A percentile compares a stretch with the other conserved stretches of the same genome.
These are phyloP conservation scores for Tephrocybe rancida DNA, from an alignment of 768 basidiomycete genomes.

Conservation along the genomic window DNA sequence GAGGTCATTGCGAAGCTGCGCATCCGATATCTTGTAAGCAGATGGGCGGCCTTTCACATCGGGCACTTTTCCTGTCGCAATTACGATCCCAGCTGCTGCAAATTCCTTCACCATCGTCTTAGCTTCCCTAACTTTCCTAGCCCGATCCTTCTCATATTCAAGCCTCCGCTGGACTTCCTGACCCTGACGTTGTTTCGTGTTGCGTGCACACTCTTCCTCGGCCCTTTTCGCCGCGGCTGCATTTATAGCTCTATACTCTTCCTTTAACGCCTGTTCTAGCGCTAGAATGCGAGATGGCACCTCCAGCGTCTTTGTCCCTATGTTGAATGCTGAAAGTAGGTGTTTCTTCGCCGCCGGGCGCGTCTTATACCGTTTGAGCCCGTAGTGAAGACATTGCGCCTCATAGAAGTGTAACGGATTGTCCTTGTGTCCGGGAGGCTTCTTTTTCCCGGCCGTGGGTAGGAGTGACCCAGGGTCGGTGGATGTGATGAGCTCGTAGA, in stretches of 20 bases:
- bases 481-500: constrained; percentile 27
- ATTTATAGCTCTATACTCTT: constrained; percentile 23
- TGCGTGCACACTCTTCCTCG: constrained; percentile 9
- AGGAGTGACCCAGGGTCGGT: constrained; percentile 22
- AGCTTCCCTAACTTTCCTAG: constrained; percentile 9
- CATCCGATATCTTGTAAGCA: not conserved
- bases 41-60: not conserved
- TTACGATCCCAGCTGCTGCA: constrained; percentile 5
- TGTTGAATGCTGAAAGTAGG: constrained; percentile 23
- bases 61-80: not conserved
- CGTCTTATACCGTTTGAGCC: constrained; percentile 26
- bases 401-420: constrained; percentile 24
- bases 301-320: constrained; percentile 13
- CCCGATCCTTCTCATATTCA: not conserved
- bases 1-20: constrained; percentile 10
- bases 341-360: constrained; percentile 26
- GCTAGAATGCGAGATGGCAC: constrained; percentile 22
- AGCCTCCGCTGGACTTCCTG: not conserved
- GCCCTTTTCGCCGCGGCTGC: constrained; percentile 15
- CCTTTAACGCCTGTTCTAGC: constrained; percentile 21
- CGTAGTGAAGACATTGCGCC: constrained; percentile 30
- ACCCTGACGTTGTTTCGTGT: not conserved
- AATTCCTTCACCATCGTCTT: constrained; percentile 18
- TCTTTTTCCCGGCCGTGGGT: constrained; percentile 28
- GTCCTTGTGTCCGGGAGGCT: constrained; percentile 25